Conservation (phyloP, 2,329 filamentous ascomycete species). For the Aspergillus fischeri region DNA sequence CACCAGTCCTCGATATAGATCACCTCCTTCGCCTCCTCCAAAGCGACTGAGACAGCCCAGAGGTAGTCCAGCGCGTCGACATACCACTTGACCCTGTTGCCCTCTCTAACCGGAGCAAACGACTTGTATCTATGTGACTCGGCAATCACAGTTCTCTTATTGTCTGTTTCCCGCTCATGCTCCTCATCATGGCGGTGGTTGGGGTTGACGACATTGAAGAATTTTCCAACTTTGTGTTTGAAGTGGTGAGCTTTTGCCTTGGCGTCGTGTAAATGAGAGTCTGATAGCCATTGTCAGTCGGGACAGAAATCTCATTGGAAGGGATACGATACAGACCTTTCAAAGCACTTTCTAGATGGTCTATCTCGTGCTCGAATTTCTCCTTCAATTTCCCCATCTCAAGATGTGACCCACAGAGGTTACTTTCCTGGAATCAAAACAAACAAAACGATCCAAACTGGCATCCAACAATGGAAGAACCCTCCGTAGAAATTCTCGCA, state of each 20-base stretch:
- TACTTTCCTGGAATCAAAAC: background rate
- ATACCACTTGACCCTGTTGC: conserved; percentile 93
- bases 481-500: background rate
- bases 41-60: conserved; percentile 83
- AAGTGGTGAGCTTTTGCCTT: conserved; percentile 54
- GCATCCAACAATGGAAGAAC: background rate
- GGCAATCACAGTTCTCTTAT: conserved; percentile 68
- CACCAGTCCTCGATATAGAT: conserved; percentile 99
- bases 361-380: conserved; percentile 17
- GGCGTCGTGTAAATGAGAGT: conserved; percentile 35
- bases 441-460: background rate
- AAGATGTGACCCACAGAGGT: conserved; percentile 1
- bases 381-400: conserved; percentile 25
- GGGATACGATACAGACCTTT: conserved; percentile 19
- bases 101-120: conserved; percentile 81
- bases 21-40: conserved; percentile 85
- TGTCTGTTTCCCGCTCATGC: conserved; percentile 79
- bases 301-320: background rate
- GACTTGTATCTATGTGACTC: conserved; percentile 80
- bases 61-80: conserved; percentile 94
- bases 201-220: conserved; percentile 68
- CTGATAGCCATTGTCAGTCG: conserved; percentile 16
- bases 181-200: conserved; percentile 93
- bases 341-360: conserved; percentile 22
- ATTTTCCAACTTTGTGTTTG: conserved; percentile 62